These are phyloP conservation scores for Saccharomycopsis babjevae DNA, from an alignment of 805 yeast genomes.

Conservation along the genomic window DNA sequence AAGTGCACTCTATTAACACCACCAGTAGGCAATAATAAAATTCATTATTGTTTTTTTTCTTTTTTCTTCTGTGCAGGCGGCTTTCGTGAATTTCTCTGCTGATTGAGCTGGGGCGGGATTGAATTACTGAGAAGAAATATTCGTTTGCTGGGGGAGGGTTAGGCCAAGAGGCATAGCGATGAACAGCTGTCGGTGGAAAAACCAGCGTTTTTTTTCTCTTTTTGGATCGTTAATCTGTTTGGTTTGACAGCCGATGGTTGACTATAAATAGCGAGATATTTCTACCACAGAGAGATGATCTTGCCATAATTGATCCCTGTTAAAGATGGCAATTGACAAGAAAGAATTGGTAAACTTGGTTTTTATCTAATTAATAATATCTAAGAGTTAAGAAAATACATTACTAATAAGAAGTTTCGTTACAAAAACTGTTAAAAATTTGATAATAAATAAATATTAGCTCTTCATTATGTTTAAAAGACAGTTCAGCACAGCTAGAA, in stretches of 20 bases:
- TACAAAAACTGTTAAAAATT: too few species aligned
- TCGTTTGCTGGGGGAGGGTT: background rate
- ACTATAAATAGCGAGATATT: background rate
- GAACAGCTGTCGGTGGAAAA: background rate
- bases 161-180: too few species aligned
- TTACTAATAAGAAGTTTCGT: too few species aligned
- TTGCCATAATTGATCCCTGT: too few species aligned
- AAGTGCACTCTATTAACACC: too few species aligned
- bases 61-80: background rate
- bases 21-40: too few species aligned
- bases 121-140: background rate
- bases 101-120: background rate
- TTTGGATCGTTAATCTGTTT: background rate
- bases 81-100: background rate
- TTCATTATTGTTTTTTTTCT: background rate
- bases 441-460: background rate
- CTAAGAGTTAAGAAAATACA: too few species aligned
- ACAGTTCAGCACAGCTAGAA: background rate
- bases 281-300: too few species aligned
- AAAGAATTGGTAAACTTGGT: too few species aligned
- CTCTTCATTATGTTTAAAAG: background rate
- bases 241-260: background rate
- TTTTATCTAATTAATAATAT: too few species aligned
- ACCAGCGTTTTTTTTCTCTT: background rate
- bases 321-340: too few species aligned